These are phyloP conservation scores for Ehretia macrophylla DNA, from an alignment of 257 asterid genomes.

Conservation along the genomic window DNA sequence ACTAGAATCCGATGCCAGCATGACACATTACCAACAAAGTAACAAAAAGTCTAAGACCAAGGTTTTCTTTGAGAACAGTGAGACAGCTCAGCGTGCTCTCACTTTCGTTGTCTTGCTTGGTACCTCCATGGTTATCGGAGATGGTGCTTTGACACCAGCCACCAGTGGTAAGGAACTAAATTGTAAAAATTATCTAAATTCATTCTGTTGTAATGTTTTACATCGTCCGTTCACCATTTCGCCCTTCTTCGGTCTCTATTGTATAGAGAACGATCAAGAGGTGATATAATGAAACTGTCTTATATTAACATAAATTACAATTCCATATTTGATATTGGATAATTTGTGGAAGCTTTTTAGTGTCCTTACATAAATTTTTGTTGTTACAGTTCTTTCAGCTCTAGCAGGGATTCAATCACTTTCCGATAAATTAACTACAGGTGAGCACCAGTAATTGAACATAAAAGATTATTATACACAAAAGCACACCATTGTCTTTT, in stretches of 20 bases:
- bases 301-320: not conserved
- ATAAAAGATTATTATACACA: no score
- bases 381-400: conserved; percentile 60
- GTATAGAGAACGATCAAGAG: no score
- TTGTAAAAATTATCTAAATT: no score
- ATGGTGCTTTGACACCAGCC: conserved; percentile 82
- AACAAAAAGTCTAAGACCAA: conserved; percentile 35
- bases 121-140: conserved; percentile 82
- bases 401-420: conserved; percentile 71
- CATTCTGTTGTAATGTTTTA: no score
- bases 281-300: no score
- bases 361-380: no score
- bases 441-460: conserved; percentile 11
- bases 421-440: conserved; percentile 62
- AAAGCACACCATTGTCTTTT: no score
- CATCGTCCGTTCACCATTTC: no score
- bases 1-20: conserved; percentile 27
- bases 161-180: conserved; percentile 47
- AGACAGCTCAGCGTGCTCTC: conserved; percentile 38
- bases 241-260: no score
- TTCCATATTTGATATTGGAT: no score
- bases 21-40: conserved; percentile 23
- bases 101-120: conserved; percentile 55
- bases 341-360: no score
- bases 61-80: conserved; percentile 45